Base-by-base conservation (phyloP, 2,329 filamentous ascomycete genomes). In the Phialocephala sp. region DNA sequence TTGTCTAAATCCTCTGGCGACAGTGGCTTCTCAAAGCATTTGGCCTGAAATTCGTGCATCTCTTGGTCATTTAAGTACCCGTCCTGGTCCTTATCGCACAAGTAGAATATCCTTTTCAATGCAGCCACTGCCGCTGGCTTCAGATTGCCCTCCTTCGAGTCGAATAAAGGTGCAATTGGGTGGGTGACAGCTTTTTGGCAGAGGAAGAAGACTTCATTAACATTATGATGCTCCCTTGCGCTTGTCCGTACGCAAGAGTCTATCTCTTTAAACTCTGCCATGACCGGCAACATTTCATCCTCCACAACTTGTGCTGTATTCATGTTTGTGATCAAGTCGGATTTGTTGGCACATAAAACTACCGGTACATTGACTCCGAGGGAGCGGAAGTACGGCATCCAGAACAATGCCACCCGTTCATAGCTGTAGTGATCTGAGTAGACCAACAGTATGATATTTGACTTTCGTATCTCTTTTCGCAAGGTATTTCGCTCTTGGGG, bases 371-470 rank as follows among this genome's bases (percentile, higher is more conserved):
- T 99, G 76, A 99, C 95, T n/a, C 95, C 95, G 45, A 99, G 86
- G 4, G 94, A 97, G 67, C 95, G 91, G 76, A 99, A 98, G 79
- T 97, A 96, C 12, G 95, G 95, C 87, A 99, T 91, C 95, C 95
- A 99, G 79, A 98, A 99, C 55, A 99, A 84, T 3, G 94, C 95
- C 3, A 99, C 94, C 43, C 95, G 86, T 77, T 99, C 95, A 81
- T 98, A 99, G 84, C 94, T 98, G 82, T 99, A 99, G 80, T 98
- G 94, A 78, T 99, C 95, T 71, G 94, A 94, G 79, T 99, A 99
- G 62, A 99, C 94, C 52, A 99, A 87, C 20, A 98, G 85, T 70
- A 99, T 98, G 71, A 97, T 94, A 77, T 97, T 99, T 75, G 91
- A 95, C 79, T 97, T 97, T 70, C 95, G 89, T 68, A 99, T 94